These are phyloP conservation scores for Alternaria sp. DNA, from an alignment of 2,329 filamentous ascomycete genomes.

Conservation along the genomic window DNA sequence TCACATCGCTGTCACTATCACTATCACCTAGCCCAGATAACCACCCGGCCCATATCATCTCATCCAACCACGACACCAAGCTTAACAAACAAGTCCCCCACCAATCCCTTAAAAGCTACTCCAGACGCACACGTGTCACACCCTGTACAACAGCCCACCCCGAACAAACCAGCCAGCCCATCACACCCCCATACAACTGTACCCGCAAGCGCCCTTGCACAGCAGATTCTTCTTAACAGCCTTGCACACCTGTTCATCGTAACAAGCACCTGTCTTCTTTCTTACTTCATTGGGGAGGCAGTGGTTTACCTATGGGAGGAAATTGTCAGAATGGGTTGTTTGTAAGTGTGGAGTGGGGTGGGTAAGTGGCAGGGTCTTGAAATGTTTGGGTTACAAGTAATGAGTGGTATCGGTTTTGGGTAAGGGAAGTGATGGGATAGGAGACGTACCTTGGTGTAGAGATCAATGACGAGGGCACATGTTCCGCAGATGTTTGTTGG, in stretches of 20 bases:
- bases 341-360: no score
- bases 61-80: background rate
- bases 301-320: background rate
- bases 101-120: background rate
- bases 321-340: background rate
- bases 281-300: background rate
- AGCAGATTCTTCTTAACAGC: background rate
- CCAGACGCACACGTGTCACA: background rate
- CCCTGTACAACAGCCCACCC: background rate
- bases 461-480: background rate
- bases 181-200: background rate
- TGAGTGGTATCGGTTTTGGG: no score
- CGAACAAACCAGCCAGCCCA: no score
- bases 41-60: background rate
- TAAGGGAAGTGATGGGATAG: no score
- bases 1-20: background rate
- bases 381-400: no score
- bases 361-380: no score
- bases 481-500: background rate
- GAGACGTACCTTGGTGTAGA: background rate
- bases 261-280: background rate
- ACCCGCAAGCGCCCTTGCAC: background rate
- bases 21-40: background rate
- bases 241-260: background rate
- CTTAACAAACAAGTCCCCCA: no score